phyloP scores from a whole-genome alignment of 345 rosid genomes.

The Pistacia integerrima region DNA sequence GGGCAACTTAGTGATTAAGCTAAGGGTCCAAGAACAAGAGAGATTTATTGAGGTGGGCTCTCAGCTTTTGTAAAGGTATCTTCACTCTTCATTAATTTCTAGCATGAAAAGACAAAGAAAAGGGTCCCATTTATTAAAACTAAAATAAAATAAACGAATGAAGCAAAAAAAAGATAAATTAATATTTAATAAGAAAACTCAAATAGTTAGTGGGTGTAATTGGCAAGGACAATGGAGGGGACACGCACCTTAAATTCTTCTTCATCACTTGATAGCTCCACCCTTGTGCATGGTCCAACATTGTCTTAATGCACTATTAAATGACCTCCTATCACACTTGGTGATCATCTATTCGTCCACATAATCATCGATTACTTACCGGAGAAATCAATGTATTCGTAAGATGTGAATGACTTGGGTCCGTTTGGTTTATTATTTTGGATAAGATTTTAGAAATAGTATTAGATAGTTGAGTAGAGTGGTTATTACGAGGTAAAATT shows the following conservation, averaged over 20 bases:
- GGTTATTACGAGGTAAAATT: too few species aligned
- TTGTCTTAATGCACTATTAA: slow-evolving; percentile 38
- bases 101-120: slow-evolving; percentile 21
- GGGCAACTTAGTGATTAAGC: slow-evolving; percentile 15
- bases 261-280: slow-evolving; percentile 41
- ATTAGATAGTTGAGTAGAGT: too few species aligned
- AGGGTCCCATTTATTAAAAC: slow-evolving; percentile 6
- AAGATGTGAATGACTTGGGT: neutral
- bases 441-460: too few species aligned
- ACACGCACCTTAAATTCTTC: slow-evolving; percentile 44
- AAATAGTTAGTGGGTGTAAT: slow-evolving; percentile 11
- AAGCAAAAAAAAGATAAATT: slow-evolving; percentile 9
- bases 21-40: neutral
- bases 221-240: slow-evolving; percentile 32
- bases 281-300: slow-evolving; percentile 44
- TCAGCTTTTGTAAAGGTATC: slow-evolving; percentile 17
- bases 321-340: slow-evolving; percentile 23
- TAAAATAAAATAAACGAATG: neutral
- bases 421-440: too few species aligned
- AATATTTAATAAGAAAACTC: slow-evolving; percentile 14
- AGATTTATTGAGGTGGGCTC: slow-evolving; percentile 31
- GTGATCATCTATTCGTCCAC: neutral
- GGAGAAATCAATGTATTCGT: too few species aligned
- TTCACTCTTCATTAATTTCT: slow-evolving; percentile 14
- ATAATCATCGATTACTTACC: neutral